These are phyloP conservation scores for Termitomyces sp. DNA, from an alignment of 768 basidiomycete species.

Conservation along the genomic window DNA sequence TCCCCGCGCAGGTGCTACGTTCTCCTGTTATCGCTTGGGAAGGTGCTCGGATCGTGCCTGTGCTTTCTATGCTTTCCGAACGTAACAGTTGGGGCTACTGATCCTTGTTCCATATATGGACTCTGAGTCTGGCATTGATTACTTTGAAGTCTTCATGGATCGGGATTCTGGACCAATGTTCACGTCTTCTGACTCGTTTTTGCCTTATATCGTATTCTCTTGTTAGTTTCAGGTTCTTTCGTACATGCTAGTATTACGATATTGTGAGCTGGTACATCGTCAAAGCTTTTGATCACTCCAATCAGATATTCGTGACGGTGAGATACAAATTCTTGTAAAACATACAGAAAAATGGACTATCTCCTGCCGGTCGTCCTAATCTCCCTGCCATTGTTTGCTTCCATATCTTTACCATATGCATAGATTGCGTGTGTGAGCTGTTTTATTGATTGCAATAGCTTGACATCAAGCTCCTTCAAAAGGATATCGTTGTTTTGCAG, in stretches of 20 bases:
- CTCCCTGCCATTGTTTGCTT: background rate
- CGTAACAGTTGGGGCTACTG: conserved; percentile 10
- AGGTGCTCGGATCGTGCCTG: background rate
- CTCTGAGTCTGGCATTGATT: background rate
- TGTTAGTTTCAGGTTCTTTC: background rate
- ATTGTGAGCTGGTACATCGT: background rate
- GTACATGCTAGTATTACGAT: background rate
- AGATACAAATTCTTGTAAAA: background rate
- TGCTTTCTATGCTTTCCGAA: background rate
- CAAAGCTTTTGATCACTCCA: too few species aligned
- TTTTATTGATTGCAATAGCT: background rate
- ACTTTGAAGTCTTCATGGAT: background rate
- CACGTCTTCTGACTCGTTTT: background rate
- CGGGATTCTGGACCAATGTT: background rate
- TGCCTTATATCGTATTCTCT: background rate
- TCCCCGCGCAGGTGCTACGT: background rate
- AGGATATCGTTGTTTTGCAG: background rate
- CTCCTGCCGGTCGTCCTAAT: background rate
- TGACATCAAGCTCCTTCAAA: background rate
- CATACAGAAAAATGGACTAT: too few species aligned
- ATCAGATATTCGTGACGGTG: background rate
- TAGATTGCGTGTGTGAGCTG: background rate
- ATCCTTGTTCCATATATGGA: background rate
- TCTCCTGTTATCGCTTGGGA: background rate
- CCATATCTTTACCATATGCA: background rate